Evolutionary conservation across 768 basidiomycete genomes (phyloP).

Genomic region (Flagelloscypha sp.): DNA sequence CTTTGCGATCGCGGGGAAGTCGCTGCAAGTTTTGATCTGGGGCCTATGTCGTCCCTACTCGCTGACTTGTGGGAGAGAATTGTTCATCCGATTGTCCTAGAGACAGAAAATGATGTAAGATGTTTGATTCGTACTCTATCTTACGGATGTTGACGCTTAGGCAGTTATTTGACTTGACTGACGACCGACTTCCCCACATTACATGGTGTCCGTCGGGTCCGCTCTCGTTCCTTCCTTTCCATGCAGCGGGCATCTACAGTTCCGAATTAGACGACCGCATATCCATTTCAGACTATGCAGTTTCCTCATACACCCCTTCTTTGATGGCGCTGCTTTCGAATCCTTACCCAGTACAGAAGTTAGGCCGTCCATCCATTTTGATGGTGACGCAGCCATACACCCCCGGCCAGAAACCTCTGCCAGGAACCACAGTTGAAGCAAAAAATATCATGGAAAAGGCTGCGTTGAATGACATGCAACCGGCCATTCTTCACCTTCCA

Average conservation of each 20-base stretch:
- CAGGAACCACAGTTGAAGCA: conserved; percentile 8
- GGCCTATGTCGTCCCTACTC: conserved; percentile 1
- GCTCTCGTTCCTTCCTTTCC: conserved; percentile 22
- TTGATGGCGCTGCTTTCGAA: conserved; percentile 16
- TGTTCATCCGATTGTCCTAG: conserved; percentile 3
- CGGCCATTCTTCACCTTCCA: background rate
- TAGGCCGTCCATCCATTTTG: conserved; percentile 8
- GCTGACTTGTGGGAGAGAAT: conserved; percentile 1
- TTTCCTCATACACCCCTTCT: conserved; percentile 28
- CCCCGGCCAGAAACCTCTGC: conserved; percentile 9
- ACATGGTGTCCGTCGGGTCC: conserved; percentile 27
- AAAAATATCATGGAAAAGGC: conserved; percentile 1
- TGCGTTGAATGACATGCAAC: too few relatives aligned
- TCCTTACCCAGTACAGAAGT: too few relatives aligned
- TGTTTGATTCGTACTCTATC: too few relatives aligned
- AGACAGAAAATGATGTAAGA: background rate
- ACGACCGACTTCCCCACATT: conserved; percentile 7
- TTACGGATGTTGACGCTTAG: too few relatives aligned
- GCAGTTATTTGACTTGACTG: background rate
- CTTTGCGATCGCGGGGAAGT: too few relatives aligned
- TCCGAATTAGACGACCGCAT: conserved; percentile 9
- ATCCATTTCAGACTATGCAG: conserved; percentile 12
- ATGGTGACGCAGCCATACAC: conserved; percentile 12
- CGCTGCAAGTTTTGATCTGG: too few relatives aligned
- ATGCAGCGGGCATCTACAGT: conserved; percentile 23